Conservation (phyloP, 2,329 filamentous ascomycete genomes). For the Trichoderma cornu-damae region DNA sequence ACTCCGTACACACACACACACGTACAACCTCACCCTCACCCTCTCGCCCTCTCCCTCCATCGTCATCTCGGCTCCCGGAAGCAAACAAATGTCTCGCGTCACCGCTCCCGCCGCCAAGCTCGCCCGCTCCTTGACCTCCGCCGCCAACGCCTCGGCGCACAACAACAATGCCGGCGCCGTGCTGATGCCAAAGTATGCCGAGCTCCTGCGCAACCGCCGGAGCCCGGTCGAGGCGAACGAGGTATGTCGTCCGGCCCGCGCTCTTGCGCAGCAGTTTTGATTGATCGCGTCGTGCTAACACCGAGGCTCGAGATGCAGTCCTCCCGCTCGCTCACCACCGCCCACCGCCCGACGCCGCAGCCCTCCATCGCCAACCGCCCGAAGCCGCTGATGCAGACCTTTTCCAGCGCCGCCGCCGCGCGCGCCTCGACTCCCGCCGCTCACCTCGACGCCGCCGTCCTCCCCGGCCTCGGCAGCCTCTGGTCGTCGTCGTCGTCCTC, state of each 20-base stretch:
- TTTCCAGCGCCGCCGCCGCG: constrained; percentile 47
- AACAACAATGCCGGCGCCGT: constrained; percentile 36
- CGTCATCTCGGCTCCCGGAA: not conserved
- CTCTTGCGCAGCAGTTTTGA: not conserved
- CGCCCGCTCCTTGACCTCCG: constrained; percentile 41
- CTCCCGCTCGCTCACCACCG: constrained; percentile 42
- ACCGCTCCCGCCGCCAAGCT: constrained; percentile 47
- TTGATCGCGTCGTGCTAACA: not conserved
- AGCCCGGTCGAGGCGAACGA: constrained; percentile 34
- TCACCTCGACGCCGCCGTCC: constrained; percentile 49
- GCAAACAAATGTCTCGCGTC: constrained; percentile 43
- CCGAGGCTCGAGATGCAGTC: constrained; percentile 18
- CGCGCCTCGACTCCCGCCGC: constrained; percentile 41
- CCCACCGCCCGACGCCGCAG: constrained; percentile 44
- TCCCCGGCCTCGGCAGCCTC: constrained; percentile 42
- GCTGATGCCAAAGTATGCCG: constrained; percentile 46
- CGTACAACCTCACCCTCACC: not conserved
- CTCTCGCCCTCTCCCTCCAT: not conserved
- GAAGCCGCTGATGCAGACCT: constrained; percentile 60
- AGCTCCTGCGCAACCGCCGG: constrained; percentile 38
- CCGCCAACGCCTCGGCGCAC: constrained; percentile 35
- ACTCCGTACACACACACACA: not conserved
- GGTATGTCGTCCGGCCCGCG: constrained; percentile 30
- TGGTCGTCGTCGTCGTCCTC: constrained; percentile 31
- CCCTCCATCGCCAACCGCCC: constrained; percentile 41